These are phyloP conservation scores for Xylaria venustula DNA, from an alignment of 495 filamentous ascomycete genomes.

Conservation along the genomic window DNA sequence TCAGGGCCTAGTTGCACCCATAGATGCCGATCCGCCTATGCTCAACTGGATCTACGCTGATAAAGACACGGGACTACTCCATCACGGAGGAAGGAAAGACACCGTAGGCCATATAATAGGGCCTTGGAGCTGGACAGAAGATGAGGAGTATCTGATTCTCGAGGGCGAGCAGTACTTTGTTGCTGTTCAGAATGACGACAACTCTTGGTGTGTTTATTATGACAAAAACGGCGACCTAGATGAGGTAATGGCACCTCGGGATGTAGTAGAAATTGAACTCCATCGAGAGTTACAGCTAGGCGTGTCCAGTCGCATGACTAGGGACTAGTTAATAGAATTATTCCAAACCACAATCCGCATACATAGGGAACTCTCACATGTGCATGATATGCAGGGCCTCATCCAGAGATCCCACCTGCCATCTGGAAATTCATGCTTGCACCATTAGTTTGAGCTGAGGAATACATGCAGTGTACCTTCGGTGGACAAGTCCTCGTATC, in stretches of 20 bases:
- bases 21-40: slow-evolving; percentile 58
- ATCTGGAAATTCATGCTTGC: neutral
- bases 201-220: slow-evolving; percentile 46
- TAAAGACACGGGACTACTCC: slow-evolving; percentile 53
- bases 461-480: neutral
- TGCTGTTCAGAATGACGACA: slow-evolving; percentile 42
- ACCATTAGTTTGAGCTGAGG: neutral
- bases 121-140: slow-evolving; percentile 56
- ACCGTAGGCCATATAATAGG: slow-evolving; percentile 50
- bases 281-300: slow-evolving; percentile 32
- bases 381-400: neutral
- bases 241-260: slow-evolving; percentile 22
- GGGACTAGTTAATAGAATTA: slow-evolving; percentile 1
- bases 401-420: neutral
- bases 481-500: neutral
- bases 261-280: slow-evolving; percentile 32
- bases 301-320: slow-evolving; percentile 27
- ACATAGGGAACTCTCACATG: neutral
- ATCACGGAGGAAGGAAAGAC: slow-evolving; percentile 51
- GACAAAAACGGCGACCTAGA: slow-evolving; percentile 38
- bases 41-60: slow-evolving; percentile 66
- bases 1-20: slow-evolving; percentile 57
- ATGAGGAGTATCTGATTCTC: slow-evolving; percentile 54
- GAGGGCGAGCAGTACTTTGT: slow-evolving; percentile 43
- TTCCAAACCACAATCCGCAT: neutral